phyloP scores from a whole-genome alignment of 1,284 basidiomycete genomes.

The Cryptococcus sp. region DNA sequence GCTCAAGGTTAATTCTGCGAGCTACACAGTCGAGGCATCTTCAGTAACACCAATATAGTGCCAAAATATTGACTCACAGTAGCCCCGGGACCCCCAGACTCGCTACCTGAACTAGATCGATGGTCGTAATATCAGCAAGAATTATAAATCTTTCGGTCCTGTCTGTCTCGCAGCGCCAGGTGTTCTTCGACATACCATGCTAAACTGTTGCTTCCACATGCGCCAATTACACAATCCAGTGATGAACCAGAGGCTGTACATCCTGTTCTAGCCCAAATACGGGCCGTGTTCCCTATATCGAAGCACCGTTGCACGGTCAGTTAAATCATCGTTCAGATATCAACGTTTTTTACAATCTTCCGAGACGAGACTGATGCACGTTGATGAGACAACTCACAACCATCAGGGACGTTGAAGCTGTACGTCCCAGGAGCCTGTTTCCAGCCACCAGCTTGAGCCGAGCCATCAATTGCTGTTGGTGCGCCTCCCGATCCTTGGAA shows the following conservation, averaged over 20 bases:
- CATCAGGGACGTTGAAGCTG: conserved; percentile 19
- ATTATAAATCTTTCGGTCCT: not conserved
- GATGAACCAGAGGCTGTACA: conserved; percentile 17
- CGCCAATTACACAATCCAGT: conserved; percentile 22
- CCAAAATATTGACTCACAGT: conserved; percentile 13
- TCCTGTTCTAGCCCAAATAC: conserved; percentile 26
- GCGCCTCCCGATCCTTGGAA: conserved; percentile 3
- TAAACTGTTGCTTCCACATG: conserved; percentile 10
- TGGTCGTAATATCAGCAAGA: no score
- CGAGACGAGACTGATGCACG: not conserved
- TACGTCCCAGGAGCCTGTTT: conserved; percentile 10
- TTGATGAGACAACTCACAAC: conserved; percentile 14
- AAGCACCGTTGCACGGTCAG: not conserved
- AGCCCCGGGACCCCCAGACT: conserved; percentile 17
- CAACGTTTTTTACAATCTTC: not conserved
- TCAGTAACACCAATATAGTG: not conserved
- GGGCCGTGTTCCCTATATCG: conserved; percentile 9
- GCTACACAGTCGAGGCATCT: conserved; percentile 2
- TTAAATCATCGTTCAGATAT: no score
- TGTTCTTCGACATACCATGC: conserved; percentile 17
- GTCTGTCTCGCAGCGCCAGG: not conserved
- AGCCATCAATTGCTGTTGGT: conserved; percentile 4
- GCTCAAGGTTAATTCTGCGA: conserved; percentile 25
- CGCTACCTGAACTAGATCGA: conserved; percentile 7
- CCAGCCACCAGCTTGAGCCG: conserved; percentile 14